Percentiles rank a stretch among this genome's conserved stretches.
phyloP scores from a whole-genome alignment of 1,284 basidiomycete species.

The Naganishia albida region DNA sequence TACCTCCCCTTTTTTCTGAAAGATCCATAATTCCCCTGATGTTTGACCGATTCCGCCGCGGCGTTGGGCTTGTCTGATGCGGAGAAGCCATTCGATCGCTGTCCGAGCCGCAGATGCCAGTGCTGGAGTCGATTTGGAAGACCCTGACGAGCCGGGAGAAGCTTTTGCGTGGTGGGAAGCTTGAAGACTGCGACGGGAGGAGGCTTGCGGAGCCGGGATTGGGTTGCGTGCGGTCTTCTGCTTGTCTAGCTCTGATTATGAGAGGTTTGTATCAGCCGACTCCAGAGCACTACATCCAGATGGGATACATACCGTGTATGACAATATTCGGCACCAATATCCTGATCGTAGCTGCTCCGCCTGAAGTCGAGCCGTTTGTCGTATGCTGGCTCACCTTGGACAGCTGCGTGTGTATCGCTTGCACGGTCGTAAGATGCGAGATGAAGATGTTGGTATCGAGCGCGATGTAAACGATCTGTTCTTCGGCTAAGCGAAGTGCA shows the following conservation, averaged over 20 bases:
- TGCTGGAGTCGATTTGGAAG: conserved; percentile 1
- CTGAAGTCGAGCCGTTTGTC: not conserved
- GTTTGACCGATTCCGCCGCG: not conserved
- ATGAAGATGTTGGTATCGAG: conserved; percentile 49
- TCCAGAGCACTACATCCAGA: too few relatives aligned
- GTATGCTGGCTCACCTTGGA: not conserved
- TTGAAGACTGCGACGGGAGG: conserved; percentile 16
- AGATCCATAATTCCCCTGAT: not conserved
- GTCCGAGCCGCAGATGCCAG: conserved; percentile 34
- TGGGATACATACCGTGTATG: conserved; percentile 41
- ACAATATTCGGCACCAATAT: conserved; percentile 42
- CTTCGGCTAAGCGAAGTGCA: too few relatives aligned
- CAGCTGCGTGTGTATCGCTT: conserved; percentile 36
- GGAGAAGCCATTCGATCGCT: conserved; percentile 41
- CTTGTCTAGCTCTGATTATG: conserved; percentile 14
- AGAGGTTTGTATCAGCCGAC: not conserved
- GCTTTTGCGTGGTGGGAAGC: conserved; percentile 20
- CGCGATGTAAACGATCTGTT: conserved; percentile 36
- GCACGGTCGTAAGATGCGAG: conserved; percentile 37
- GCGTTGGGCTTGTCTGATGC: conserved; percentile 33
- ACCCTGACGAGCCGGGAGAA: not conserved
- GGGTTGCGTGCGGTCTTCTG: conserved; percentile 6
- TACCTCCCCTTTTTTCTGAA: conserved; percentile 13
- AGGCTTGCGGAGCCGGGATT: not conserved
- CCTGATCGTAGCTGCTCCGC: conserved; percentile 11